phyloP scores from a whole-genome alignment of 371 early-diverging fungal genomes.

The Rhizopus delemar region DNA sequence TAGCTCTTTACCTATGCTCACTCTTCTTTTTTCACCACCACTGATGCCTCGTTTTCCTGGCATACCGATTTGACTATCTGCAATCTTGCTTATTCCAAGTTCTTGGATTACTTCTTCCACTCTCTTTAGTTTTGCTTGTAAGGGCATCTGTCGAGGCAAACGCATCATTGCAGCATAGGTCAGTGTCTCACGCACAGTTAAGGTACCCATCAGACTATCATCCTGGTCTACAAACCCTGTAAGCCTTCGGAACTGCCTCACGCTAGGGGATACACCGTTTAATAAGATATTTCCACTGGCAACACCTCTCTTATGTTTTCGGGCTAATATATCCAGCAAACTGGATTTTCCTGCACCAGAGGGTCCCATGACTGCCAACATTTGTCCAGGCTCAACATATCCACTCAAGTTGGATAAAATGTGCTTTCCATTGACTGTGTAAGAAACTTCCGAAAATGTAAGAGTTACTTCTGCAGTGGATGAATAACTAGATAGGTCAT shows the following conservation, averaged over 20 bases:
- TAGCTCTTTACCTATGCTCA: conserved; percentile 89
- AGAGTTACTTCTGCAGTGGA: conserved; percentile 23
- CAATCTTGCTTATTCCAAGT: conserved; percentile 68
- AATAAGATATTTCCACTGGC: conserved; percentile 87
- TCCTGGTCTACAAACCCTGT: conserved; percentile 94
- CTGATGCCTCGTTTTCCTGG: conserved; percentile 78
- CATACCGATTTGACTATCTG: conserved; percentile 67
- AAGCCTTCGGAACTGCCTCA: conserved; percentile 59
- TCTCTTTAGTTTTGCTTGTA: conserved; percentile 20
- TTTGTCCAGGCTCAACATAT: conserved; percentile 67
- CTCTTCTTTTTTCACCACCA: conserved; percentile 94
- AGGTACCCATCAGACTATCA: conserved; percentile 79
- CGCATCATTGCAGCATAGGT: conserved; percentile 83
- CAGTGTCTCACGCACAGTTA: conserved; percentile 92
- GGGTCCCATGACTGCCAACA: conserved; percentile 78
- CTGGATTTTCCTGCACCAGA: conserved; percentile 87
- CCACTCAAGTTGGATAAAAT: conserved; percentile 63
- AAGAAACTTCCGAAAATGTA: conserved; percentile 53
- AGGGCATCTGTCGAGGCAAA: conserved; percentile 64
- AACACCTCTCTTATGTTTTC: conserved; percentile 78
- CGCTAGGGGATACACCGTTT: conserved; percentile 70
- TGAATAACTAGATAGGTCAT: conserved; percentile 11
- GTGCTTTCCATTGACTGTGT: conserved; percentile 62
- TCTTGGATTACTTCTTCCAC: conserved; percentile 72
- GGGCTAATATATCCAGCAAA: conserved; percentile 83